Conservation (phyloP, 2,329 filamentous ascomycete genomes). For the Juglanconis oblonga region DNA sequence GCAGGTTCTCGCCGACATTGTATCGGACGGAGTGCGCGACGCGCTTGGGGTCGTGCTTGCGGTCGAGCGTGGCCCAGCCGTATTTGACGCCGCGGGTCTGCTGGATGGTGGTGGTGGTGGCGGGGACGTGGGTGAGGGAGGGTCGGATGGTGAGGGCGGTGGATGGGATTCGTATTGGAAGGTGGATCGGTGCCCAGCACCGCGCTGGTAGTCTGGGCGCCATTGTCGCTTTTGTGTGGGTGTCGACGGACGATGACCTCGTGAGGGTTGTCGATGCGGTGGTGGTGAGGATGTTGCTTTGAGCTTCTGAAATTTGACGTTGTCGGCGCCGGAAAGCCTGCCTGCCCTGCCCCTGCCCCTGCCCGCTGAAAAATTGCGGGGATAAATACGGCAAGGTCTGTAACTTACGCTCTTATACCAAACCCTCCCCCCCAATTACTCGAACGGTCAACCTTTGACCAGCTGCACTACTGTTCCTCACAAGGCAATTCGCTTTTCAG, state of each 20-base stretch:
- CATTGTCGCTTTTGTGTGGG: conserved; percentile 32
- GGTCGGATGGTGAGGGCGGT: conserved; percentile 30
- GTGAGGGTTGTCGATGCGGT: neutral
- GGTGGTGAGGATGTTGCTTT: neutral
- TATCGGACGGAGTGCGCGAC: conserved; percentile 51
- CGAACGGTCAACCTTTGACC: neutral
- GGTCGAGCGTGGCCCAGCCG: conserved; percentile 54
- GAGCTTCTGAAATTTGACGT: conserved; percentile 14
- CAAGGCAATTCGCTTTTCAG: too few species aligned
- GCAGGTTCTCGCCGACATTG: conserved; percentile 56
- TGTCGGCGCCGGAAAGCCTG: conserved; percentile 5
- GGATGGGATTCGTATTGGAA: conserved; percentile 14
- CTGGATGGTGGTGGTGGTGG: conserved; percentile 31
- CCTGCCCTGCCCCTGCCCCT: conserved; percentile 12
- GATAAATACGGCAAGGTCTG: conserved; percentile 1
- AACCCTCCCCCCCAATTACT: neutral
- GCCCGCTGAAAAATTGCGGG: conserved; percentile 9
- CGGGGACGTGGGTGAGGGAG: conserved; percentile 39
- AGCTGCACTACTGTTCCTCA: neutral
- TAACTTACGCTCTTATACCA: conserved; percentile 1
- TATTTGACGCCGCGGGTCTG: conserved; percentile 48
- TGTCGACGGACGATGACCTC: neutral
- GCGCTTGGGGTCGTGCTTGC: conserved; percentile 27
- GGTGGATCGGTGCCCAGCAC: conserved; percentile 40
- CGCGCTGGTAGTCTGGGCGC: conserved; percentile 43